Evolutionary conservation across 116 monocot genomes (phyloP).

Genomic region (Iris pallida): DNA sequence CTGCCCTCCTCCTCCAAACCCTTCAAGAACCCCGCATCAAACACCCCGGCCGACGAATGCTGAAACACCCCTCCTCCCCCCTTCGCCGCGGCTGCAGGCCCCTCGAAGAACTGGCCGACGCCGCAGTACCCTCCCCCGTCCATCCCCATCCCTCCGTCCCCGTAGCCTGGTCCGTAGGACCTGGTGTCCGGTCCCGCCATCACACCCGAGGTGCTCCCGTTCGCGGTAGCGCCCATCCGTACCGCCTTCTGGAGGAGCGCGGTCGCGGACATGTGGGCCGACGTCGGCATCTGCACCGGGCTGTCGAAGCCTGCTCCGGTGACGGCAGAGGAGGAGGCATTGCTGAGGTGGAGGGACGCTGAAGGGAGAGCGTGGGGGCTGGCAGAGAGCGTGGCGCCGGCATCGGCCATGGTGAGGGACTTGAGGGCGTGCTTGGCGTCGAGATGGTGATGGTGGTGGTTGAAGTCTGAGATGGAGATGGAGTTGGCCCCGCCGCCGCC

Average conservation of each 20-base stretch:
- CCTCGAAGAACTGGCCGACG: no score
- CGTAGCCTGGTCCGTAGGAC: no score
- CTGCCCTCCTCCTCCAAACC: not conserved
- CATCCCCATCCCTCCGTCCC: not conserved
- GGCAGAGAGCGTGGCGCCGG: no score
- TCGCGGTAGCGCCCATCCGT: slow-evolving; percentile 51
- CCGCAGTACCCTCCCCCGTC: not conserved
- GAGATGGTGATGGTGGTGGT: not conserved
- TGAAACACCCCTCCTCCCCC: not conserved
- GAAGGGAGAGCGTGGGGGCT: not conserved
- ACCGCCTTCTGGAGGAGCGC: slow-evolving; percentile 87
- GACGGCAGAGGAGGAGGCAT: not conserved
- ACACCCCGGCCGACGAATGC: not conserved
- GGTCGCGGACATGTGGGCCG: slow-evolving; percentile 68
- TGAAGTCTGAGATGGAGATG: slow-evolving; percentile 11
- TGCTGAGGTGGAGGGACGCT: not conserved
- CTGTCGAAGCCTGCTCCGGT: not conserved
- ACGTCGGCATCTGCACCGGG: not conserved
- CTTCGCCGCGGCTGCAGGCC: not conserved
- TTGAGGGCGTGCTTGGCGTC: not conserved
- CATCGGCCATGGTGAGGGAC: no score
- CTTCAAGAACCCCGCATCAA: not conserved
- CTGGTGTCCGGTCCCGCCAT: slow-evolving; percentile 9
- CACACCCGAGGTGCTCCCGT: not conserved
- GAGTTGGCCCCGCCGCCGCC: not conserved